These are phyloP conservation scores for Cicer arietinum DNA, from an alignment of 306 rosid genomes.

Conservation along the genomic window DNA sequence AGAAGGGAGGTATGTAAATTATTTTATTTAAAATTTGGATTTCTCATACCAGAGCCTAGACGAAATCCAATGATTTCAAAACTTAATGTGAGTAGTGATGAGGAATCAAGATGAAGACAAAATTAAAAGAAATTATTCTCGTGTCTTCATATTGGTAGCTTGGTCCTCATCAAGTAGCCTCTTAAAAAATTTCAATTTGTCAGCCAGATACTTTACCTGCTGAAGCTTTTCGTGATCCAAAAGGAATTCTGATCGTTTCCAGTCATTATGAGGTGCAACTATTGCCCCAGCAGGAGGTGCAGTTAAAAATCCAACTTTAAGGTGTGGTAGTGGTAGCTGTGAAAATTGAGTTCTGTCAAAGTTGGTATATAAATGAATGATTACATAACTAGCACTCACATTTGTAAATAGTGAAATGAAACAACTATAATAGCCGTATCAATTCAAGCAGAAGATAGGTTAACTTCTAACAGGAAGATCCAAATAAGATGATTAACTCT, in stretches of 20 bases:
- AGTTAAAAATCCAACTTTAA: slow-evolving; percentile 89
- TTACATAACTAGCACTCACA: slow-evolving; percentile 39
- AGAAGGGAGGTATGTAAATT: slow-evolving; percentile 27
- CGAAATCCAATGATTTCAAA: slow-evolving; percentile 22
- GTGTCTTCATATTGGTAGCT: too few relatives aligned
- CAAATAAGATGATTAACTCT: slow-evolving; percentile 1
- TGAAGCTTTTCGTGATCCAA: slow-evolving; percentile 91
- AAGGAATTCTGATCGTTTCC: slow-evolving; percentile 90
- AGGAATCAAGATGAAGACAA: too few relatives aligned
- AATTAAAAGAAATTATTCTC: too few relatives aligned
- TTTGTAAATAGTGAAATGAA: slow-evolving; percentile 34
- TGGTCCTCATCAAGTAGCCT: neutral
- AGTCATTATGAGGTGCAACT: slow-evolving; percentile 90
- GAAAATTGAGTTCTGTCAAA: slow-evolving; percentile 47
- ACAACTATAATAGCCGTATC: slow-evolving; percentile 23
- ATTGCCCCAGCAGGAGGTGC: slow-evolving; percentile 85
- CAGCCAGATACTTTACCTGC: slow-evolving; percentile 61
- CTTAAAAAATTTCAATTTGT: slow-evolving; percentile 31
- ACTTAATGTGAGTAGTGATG: neutral
- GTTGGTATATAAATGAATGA: slow-evolving; percentile 31
- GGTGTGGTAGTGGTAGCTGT: slow-evolving; percentile 94
- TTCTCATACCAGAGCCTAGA: slow-evolving; percentile 27
- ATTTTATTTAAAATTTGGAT: slow-evolving; percentile 32
- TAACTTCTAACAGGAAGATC: slow-evolving; percentile 33
- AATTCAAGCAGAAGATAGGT: slow-evolving; percentile 33